These are phyloP conservation scores for Gryganskiella cystojenkinii DNA, from an alignment of 192 early-diverging fungal species.

Conservation along the genomic window DNA sequence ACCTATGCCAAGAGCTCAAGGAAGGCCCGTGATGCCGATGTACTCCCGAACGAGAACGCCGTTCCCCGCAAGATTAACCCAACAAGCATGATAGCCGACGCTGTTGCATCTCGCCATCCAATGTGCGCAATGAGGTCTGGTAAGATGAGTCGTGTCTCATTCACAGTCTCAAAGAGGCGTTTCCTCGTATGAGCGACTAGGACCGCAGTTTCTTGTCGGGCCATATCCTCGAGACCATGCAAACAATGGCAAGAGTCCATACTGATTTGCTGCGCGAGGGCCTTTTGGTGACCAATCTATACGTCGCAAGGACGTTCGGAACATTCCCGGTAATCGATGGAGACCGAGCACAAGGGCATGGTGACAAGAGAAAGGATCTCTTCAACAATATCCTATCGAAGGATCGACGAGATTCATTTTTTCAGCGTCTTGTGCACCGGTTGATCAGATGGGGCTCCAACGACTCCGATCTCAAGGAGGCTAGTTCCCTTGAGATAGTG, in stretches of 20 bases:
- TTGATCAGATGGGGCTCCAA: slow-evolving; percentile 28
- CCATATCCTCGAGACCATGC: slow-evolving; percentile 24
- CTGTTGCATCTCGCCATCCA: slow-evolving; percentile 27
- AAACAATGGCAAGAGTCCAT: slow-evolving; percentile 35
- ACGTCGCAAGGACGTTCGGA: slow-evolving; percentile 26
- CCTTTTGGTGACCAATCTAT: slow-evolving; percentile 27
- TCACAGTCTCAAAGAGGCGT: slow-evolving; percentile 25
- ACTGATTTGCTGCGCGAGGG: slow-evolving; percentile 34
- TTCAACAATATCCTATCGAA: slow-evolving; percentile 30
- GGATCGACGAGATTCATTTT: slow-evolving; percentile 27
- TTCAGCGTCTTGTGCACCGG: slow-evolving; percentile 9
- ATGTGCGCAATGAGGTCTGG: slow-evolving; percentile 29
- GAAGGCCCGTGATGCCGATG: slow-evolving; percentile 23
- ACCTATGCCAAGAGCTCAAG: slow-evolving; percentile 24
- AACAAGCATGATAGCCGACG: slow-evolving; percentile 27
- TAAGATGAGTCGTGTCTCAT: slow-evolving; percentile 19
- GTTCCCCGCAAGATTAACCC: slow-evolving; percentile 24
- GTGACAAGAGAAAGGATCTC: slow-evolving; percentile 24
- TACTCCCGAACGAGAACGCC: slow-evolving; percentile 12
- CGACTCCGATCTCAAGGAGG: slow-evolving; percentile 14
- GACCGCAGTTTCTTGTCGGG: slow-evolving; percentile 19
- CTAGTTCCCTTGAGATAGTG: slow-evolving; percentile 11
- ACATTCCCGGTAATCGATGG: slow-evolving; percentile 16
- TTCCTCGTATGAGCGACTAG: slow-evolving; percentile 16
- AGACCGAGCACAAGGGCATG: slow-evolving; percentile 22